A percentile compares a stretch with the other conserved stretches of the same genome.
These are phyloP conservation scores for Galerina marginata DNA, from an alignment of 768 basidiomycete species.

Conservation along the genomic window DNA sequence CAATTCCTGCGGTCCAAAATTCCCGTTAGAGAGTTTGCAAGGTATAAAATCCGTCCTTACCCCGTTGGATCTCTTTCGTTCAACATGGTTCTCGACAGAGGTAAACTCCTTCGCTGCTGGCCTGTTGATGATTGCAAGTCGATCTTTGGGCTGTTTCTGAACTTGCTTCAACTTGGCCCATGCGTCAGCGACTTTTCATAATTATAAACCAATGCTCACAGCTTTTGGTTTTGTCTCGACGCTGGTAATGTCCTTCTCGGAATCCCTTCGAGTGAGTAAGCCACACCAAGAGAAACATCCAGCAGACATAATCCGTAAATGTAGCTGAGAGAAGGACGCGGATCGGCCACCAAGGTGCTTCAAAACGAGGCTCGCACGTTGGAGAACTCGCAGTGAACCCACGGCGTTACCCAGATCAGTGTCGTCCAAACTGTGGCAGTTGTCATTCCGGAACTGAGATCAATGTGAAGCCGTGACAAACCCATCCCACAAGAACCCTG, in stretches of 20 bases:
- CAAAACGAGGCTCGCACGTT: too few relatives aligned
- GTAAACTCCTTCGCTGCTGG: background rate
- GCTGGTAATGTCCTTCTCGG: background rate
- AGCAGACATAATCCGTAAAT: background rate
- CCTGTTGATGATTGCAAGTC: too few relatives aligned
- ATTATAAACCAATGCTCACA: background rate
- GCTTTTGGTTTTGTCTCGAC: background rate
- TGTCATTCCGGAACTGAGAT: too few relatives aligned
- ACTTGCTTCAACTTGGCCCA: too few relatives aligned
- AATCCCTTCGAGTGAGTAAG: background rate
- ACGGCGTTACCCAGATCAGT: too few relatives aligned
- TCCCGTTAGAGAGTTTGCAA: background rate
- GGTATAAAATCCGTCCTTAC: background rate
- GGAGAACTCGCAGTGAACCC: too few relatives aligned
- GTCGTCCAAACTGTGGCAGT: too few relatives aligned
- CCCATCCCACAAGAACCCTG: too few relatives aligned
- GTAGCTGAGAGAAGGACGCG: background rate
- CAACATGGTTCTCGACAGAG: background rate
- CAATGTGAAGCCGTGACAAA: too few relatives aligned
- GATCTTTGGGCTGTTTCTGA: background rate
- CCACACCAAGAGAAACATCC: constrained; percentile 2
- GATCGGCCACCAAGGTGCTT: too few relatives aligned
- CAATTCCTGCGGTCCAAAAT: too few relatives aligned
- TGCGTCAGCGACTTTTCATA: background rate
- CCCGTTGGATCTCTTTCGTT: background rate